Base-by-base conservation (phyloP, 2,329 filamentous ascomycete genomes). In the Clarireedia hainanense region DNA sequence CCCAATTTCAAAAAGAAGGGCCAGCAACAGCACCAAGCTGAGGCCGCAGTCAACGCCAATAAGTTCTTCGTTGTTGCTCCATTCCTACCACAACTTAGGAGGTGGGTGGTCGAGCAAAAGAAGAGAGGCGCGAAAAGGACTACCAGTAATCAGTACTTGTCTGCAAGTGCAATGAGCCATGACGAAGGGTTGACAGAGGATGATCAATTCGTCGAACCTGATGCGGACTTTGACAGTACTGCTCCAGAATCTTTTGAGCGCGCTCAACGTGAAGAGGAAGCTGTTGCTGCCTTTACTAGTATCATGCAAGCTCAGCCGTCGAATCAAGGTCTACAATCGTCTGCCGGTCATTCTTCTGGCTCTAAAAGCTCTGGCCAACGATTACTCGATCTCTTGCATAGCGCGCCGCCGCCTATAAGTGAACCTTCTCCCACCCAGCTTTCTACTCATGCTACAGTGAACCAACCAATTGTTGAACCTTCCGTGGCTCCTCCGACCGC, bases 61-160 rank as follows among this genome's bases (percentile, higher is more conserved):
- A 96, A 92, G 67, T 97, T 96, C 70, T 99, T 96, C 73, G 96
- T 97, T 89, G 94, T 99, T 17, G 91, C 91, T 0, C 91, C 92
- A 0, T 99, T 99, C 68, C 76, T 97, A 54, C 84, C 84, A 1
- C 88, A 84, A 5, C 73, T 99, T 49, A 91, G 90, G 71, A 90
- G 89, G 69, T 97, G 91, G 91, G 90, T 97, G 47, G 76, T 83
- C n/a, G 81, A 86, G 61, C 89, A 95, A 72, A 86, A 83, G 74
- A 91, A 86, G 72, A 77, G 80, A n/a, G 88, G 89, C 63, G 75
- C 76, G 7, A 74, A 75, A 63, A 74, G 73, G 60, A 69, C 71
- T 17, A 64, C 73, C 27, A 74, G 68, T 39, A 70, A 68, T 34
- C 69, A 71, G 14, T 73, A 78, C 34, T 64, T 74, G 5, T 68